These are phyloP conservation scores for Hypholoma fasciculare DNA, from an alignment of 768 basidiomycete genomes.

Conservation along the genomic window DNA sequence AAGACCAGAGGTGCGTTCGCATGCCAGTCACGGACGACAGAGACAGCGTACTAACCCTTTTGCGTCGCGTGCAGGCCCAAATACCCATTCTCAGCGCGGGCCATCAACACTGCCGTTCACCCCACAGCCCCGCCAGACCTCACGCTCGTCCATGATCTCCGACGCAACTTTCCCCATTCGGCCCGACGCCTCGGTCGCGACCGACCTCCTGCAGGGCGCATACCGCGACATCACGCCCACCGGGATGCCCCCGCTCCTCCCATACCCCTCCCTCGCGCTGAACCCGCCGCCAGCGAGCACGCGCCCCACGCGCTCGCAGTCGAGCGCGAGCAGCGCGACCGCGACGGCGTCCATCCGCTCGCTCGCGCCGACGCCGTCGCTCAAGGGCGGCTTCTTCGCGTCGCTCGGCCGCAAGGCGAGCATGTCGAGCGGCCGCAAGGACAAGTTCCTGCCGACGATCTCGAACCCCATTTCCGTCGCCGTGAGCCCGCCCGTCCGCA, in stretches of 20 bases:
- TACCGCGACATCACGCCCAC: constrained; percentile 51
- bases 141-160: constrained; percentile 70
- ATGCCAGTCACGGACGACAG: not conserved
- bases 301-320: constrained; percentile 32
- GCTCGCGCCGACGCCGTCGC: constrained; percentile 39
- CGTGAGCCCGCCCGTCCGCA: constrained; percentile 10
- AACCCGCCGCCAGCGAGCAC: constrained; percentile 26
- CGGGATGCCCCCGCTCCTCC: constrained; percentile 54
- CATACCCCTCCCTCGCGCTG: constrained; percentile 72
- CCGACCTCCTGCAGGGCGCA: constrained; percentile 59
- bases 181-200: constrained; percentile 76
- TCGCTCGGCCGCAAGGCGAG: constrained; percentile 75
- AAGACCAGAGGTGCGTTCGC: constrained; percentile 49
- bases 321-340: constrained; percentile 30
- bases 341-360: constrained; percentile 55
- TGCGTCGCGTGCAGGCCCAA: constrained; percentile 25
- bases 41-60: not conserved
- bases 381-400: constrained; percentile 68
- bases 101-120: constrained; percentile 43
- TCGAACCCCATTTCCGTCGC: constrained; percentile 20
- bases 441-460: constrained; percentile 18
- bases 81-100: constrained; percentile 27
- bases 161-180: constrained; percentile 80
- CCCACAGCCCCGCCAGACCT: constrained; percentile 65
- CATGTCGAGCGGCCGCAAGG: constrained; percentile 27